Percentiles rank a stretch among this genome's conserved stretches.
phyloP scores from a whole-genome alignment of 73 alveolate genomes.

The Paramecium primaurelia region DNA sequence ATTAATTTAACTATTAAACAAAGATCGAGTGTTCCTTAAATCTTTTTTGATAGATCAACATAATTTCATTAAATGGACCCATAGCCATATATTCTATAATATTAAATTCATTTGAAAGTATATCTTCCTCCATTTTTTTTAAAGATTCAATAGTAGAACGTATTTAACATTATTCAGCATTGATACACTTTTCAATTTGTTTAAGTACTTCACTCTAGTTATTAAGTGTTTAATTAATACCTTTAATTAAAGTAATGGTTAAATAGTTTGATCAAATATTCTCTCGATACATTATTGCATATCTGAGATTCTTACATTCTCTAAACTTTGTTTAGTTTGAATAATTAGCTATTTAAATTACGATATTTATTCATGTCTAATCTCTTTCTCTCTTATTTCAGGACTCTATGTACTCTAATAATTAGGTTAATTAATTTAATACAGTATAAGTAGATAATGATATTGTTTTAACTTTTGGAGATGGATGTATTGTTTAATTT shows the following conservation, averaged over 20 bases:
- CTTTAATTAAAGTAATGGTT: not conserved
- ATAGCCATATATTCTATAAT: constrained; percentile 34
- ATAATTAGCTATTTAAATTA: not conserved
- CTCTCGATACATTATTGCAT: not conserved
- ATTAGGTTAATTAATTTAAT: not conserved
- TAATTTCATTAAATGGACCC: constrained; percentile 51
- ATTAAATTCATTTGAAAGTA: not conserved
- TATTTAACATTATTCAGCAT: constrained; percentile 15
- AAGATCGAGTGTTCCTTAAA: constrained; percentile 13
- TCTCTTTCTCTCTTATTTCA: constrained; percentile 11
- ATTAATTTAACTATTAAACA: not conserved
- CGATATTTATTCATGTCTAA: not conserved
- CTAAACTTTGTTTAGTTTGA: not conserved
- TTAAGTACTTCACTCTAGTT: constrained; percentile 2
- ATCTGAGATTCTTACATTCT: not conserved
- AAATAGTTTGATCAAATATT: constrained; percentile 12
- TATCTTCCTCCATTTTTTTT: constrained; percentile 33
- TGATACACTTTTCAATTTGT: constrained; percentile 16
- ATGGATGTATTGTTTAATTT: not conserved
- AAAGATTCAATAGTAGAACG: not conserved
- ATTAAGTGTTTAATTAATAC: not conserved
- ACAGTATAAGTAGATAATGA: constrained; percentile 41
- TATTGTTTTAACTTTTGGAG: constrained; percentile 12
- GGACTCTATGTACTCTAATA: constrained; percentile 21
- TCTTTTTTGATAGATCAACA: not conserved